These are phyloP conservation scores for Saccharomyces hybrid DNA, from an alignment of 1,139 yeast genomes.

Conservation along the genomic window DNA sequence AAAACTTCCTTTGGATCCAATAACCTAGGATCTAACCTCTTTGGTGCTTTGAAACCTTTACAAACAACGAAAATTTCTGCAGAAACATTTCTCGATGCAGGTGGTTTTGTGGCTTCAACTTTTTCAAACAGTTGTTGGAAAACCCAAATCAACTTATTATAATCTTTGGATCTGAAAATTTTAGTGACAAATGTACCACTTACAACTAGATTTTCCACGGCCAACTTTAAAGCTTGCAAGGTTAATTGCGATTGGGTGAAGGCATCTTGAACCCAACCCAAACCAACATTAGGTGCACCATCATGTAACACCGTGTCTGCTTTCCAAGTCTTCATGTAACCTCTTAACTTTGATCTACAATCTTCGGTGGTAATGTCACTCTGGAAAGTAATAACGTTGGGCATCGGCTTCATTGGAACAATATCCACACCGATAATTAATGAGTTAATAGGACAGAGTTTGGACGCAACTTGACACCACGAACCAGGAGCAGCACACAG, in stretches of 20 bases:
- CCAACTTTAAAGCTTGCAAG: conserved; percentile 83
- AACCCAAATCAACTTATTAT: conserved; percentile 94
- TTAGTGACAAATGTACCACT: conserved; percentile 98
- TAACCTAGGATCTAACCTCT: conserved; percentile 84
- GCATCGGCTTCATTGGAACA: conserved; percentile 91
- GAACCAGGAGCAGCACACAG: conserved; percentile 99
- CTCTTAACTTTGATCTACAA: conserved; percentile 87
- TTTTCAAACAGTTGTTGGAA: conserved; percentile 91
- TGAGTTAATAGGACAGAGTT: conserved; percentile 85
- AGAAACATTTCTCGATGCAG: conserved; percentile 96
- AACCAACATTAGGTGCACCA: conserved; percentile 99
- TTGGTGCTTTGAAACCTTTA: conserved; percentile 92
- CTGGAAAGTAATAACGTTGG: conserved; percentile 89
- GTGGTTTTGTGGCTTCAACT: conserved; percentile 98
- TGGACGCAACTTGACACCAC: conserved; percentile 98
- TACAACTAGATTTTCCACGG: conserved; percentile 84
- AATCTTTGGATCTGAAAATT: conserved; percentile 94
- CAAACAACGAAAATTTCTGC: conserved; percentile 98
- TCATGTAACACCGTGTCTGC: conserved; percentile 97
- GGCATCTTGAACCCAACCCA: conserved; percentile 99
- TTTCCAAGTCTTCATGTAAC: conserved; percentile 97
- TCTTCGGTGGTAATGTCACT: conserved; percentile 97
- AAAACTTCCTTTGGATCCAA: conserved; percentile 90
- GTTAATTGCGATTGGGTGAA: conserved; percentile 96
- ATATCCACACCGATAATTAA: conserved; percentile 95